Evolutionary conservation across 805 yeast species (phyloP), one percentile per base, ranked within the genome.

Genomic region (Ascoidea tarda): DNA sequence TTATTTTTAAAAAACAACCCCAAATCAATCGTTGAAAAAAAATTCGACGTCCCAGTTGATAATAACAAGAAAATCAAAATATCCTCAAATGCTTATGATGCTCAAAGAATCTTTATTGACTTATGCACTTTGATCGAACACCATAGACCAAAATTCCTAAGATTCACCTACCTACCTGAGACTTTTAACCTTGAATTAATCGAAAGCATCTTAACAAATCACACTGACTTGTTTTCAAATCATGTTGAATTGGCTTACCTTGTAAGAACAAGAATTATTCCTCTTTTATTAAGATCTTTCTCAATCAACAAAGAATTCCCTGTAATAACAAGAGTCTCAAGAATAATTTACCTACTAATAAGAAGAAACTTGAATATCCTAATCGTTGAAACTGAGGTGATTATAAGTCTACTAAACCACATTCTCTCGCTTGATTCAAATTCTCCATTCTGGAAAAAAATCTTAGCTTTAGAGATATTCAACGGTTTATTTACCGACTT

Each of bases 321-420:
- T 0, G 73, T 83, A 12, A 77, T 81, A 50, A 83, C 86, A 1
- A 74, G 98, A 57, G 84, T 87, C 5, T 78, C 87, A 47, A 74
- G 98, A 51, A 74, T 89, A 6, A 73, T 87, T 14, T 72, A 75
- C 46, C 68, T 88, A 4, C 63, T 91, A 47, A 65, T 89, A 5
- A 69, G 77, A 42, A 62, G 68, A 6, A 86, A 81, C 58, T 70
- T 89, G 21, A 66, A 72, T 0, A 73, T 79, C 5, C 66, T 91
- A 45, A 83, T 78, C 51, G 75, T 84, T 38, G 97, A 91, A 64
- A 74, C 86, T 32, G 96, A 89, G 60, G 89, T 88, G 5, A 78
- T 90, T 1, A 66, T 91, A 14, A 81, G 95, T 0, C 70, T 85
- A 32, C 66, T 89, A 42, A 86, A 85, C 16, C 95, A 86, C 62